These are phyloP conservation scores for Hypoxylon sp. DNA, from an alignment of 2,329 filamentous ascomycete species.

Conservation along the genomic window DNA sequence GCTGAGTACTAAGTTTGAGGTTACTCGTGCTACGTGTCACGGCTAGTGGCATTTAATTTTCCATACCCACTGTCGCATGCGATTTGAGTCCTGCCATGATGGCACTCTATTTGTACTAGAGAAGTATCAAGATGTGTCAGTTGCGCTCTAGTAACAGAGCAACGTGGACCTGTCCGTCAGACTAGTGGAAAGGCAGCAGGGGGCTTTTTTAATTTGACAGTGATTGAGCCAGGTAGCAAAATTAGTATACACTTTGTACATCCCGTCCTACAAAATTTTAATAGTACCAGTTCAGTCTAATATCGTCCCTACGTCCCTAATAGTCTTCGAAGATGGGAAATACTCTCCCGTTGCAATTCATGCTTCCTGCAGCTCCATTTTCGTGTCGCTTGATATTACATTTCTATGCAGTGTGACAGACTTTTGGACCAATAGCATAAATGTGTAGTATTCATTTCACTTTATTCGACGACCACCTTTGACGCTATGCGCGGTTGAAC, in stretches of 20 bases:
- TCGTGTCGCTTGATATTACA: constrained; percentile 41
- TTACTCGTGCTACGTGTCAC: constrained; percentile 43
- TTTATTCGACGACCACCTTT: constrained; percentile 36
- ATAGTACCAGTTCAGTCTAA: constrained; percentile 49
- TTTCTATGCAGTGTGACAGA: constrained; percentile 42
- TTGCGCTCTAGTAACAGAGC: constrained; percentile 41
- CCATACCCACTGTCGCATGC: constrained; percentile 36
- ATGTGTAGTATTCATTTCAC: constrained; percentile 24
- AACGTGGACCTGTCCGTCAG: constrained; percentile 44
- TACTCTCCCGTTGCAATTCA: constrained; percentile 8
- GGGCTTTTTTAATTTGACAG: constrained; percentile 48
- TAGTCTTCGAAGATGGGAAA: neutral
- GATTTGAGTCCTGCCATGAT: constrained; percentile 40
- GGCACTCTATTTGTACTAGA: constrained; percentile 41
- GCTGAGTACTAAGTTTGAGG: constrained; percentile 83
- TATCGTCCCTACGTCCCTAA: constrained; percentile 26
- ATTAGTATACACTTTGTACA: constrained; percentile 56
- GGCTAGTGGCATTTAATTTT: constrained; percentile 40
- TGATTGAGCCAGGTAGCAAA: constrained; percentile 50
- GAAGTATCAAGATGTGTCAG: constrained; percentile 38
- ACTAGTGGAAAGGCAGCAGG: constrained; percentile 44
- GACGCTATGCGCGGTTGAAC: constrained; percentile 44
- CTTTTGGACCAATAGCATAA: constrained; percentile 34
- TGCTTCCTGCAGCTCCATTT: constrained; percentile 35
- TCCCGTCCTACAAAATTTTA: constrained; percentile 53